Base-by-base conservation (phyloP, 306 rosid genomes). In the Urtica urens region DNA sequence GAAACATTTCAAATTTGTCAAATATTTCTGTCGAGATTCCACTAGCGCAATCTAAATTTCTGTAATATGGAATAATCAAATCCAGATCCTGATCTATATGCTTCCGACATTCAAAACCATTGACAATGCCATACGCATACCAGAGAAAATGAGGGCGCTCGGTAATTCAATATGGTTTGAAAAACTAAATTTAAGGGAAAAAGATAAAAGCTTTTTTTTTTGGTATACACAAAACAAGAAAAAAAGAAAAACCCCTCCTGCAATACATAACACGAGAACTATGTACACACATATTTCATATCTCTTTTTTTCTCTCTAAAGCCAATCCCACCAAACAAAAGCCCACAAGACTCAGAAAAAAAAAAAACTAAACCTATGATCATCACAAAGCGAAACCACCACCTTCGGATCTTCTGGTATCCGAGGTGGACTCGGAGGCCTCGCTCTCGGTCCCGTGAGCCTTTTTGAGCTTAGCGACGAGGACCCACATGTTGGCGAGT, bases 401-500 rank as follows among this genome's bases (percentile, higher is more conserved):
- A 63, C 80, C 78, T 58, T 73, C 78, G 38, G 58, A 23, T 56
- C 27, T 64, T 53, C 58, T 57, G 49, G 55, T 53, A 59, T 76
- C 86, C 65, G 53, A 57, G 6, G 72, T 72, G 13, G 81, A 78
- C 65, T 68, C 85, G 23, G 81, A 82, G 61, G 59, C 67, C 51
- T 79, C 92, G 31, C 66, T 71, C 57, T 79, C 99, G 14, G 73
- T 55, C 61, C 94, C 93, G 6, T 78, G 79, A 20, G 83, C 68
- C 59, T 78, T 90, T 65, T 92, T 92, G 31, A 92, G 62, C 68
- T 82, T 92, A 14, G 99, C 93, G 62, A 92, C 99, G 35, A 85
- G 87, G 72, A 92, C 83, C 99, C 99, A 92, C 99, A 92, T 92
- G 70, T 82, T 85, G 47, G 96, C 96, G 11, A 92, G 94, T 66